A percentile compares a stretch with the other conserved stretches of the same genome.
Conservation (phyloP, 2,329 filamentous ascomycete species). For the Tolypocladium amazonense region DNA sequence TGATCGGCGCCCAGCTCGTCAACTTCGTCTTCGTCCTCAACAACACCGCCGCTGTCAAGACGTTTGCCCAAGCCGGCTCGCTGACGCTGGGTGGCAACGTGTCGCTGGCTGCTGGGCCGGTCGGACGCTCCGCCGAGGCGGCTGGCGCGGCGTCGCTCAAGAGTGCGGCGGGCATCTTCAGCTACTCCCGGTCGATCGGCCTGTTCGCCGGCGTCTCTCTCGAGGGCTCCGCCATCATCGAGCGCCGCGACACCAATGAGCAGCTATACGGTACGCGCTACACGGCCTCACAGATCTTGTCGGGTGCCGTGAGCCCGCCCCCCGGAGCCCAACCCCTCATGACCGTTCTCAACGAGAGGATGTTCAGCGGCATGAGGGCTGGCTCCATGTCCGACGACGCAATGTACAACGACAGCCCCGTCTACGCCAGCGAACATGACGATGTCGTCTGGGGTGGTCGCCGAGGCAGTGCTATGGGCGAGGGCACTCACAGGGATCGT, state of each 20-base stretch:
- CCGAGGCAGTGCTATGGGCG: constrained; percentile 59
- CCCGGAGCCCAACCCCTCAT: constrained; percentile 76
- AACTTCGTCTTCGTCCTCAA: constrained; percentile 99
- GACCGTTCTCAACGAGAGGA: constrained; percentile 71
- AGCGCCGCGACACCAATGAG: constrained; percentile 92
- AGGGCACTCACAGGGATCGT: constrained; percentile 37
- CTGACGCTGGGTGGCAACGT: constrained; percentile 94
- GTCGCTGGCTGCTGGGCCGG: constrained; percentile 84
- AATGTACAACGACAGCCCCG: constrained; percentile 90
- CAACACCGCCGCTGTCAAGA: constrained; percentile 77
- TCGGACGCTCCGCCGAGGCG: constrained; percentile 91
- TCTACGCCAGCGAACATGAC: constrained; percentile 77
- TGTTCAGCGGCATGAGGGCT: constrained; percentile 59
- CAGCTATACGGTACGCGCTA: constrained; percentile 82
- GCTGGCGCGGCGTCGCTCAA: constrained; percentile 86
- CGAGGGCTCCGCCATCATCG: constrained; percentile 86
- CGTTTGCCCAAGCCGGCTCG: constrained; percentile 85
- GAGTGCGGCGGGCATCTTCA: constrained; percentile 85
- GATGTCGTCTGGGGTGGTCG: constrained; percentile 76
- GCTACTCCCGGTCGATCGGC: constrained; percentile 96
- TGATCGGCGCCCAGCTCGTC: constrained; percentile 80
- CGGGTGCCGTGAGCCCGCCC: constrained; percentile 67
- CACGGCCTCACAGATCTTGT: constrained; percentile 73
- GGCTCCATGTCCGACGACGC: constrained; percentile 37
- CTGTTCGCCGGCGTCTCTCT: constrained; percentile 91